These are phyloP conservation scores for Cercophora scortea DNA, from an alignment of 495 filamentous ascomycete species.

Conservation along the genomic window DNA sequence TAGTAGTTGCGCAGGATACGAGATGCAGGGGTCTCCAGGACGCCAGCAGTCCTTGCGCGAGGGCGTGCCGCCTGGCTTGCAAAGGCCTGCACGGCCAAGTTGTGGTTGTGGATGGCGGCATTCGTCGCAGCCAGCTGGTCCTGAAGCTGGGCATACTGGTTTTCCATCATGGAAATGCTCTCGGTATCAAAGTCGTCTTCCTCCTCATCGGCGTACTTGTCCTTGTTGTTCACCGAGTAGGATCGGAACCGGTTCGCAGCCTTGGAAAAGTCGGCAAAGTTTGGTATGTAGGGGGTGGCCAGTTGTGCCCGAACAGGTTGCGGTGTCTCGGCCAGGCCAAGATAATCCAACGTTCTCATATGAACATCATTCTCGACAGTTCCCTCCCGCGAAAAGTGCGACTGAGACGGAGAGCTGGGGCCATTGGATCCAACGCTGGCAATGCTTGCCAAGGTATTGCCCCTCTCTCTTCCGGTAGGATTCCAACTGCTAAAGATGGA, in stretches of 20 bases:
- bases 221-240: conserved; percentile 97
- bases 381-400: conserved; percentile 85
- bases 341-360: conserved; percentile 90
- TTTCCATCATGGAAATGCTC: conserved; percentile 59
- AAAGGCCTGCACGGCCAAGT: conserved; percentile 87
- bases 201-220: conserved; percentile 94
- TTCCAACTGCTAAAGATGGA: conserved; percentile 86
- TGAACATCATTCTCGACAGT: conserved; percentile 72
- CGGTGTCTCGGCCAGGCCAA: conserved; percentile 91
- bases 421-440: conserved; percentile 65
- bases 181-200: conserved; percentile 74
- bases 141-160: conserved; percentile 53
- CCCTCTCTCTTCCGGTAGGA: conserved; percentile 59
- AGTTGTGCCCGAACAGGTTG: conserved; percentile 69
- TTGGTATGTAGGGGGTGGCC: conserved; percentile 66
- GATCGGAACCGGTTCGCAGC: conserved; percentile 85
- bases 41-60: conserved; percentile 74
- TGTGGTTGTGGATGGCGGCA: conserved; percentile 87
- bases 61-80: conserved; percentile 78
- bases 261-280: conserved; percentile 64
- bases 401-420: conserved; percentile 80
- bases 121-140: conserved; percentile 68
- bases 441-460: conserved; percentile 81
- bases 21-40: conserved; percentile 75
- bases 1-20: conserved; percentile 71